Conservation (phyloP, 352 stramenopile species). For the Peronosclerospora sorghi region DNA sequence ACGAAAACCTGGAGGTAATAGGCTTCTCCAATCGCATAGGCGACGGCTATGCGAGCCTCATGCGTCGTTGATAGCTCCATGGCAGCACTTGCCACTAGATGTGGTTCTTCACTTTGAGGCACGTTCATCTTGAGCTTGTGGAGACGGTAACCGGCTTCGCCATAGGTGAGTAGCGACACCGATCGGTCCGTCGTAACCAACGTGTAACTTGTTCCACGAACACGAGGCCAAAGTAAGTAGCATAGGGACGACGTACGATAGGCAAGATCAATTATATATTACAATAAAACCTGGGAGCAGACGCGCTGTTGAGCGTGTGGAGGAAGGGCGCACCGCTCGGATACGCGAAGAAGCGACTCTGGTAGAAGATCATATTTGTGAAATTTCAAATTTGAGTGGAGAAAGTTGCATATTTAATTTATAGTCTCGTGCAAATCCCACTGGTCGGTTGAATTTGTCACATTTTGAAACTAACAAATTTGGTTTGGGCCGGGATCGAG, state of each 20-base stretch:
- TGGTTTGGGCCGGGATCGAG: too few species aligned
- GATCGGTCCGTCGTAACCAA: conserved; percentile 56
- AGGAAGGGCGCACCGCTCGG: conserved; percentile 38
- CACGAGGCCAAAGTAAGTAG: not conserved
- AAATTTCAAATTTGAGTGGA: too few species aligned
- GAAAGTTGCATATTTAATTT: too few species aligned
- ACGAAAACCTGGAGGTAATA: conserved; percentile 23
- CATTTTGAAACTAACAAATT: too few species aligned
- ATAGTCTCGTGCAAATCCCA: too few species aligned
- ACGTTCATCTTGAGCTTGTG: conserved; percentile 26
- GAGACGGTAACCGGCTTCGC: conserved; percentile 25
- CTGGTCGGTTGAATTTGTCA: too few species aligned
- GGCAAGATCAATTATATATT: not conserved
- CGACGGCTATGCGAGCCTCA: conserved; percentile 32
- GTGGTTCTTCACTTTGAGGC: conserved; percentile 10
- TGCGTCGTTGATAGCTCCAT: conserved; percentile 24
- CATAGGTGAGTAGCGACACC: conserved; percentile 33
- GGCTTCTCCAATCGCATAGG: conserved; percentile 31
- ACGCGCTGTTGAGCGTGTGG: conserved; percentile 31
- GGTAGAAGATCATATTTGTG: conserved; percentile 38
- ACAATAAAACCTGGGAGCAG: conserved; percentile 22
- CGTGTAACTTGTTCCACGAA: conserved; percentile 30
- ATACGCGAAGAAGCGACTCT: conserved; percentile 64
- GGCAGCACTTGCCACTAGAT: conserved; percentile 36
- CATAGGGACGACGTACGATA: not conserved